Conservation (phyloP, 2,329 filamentous ascomycete genomes). For the Trichoderma cornu-damae region DNA sequence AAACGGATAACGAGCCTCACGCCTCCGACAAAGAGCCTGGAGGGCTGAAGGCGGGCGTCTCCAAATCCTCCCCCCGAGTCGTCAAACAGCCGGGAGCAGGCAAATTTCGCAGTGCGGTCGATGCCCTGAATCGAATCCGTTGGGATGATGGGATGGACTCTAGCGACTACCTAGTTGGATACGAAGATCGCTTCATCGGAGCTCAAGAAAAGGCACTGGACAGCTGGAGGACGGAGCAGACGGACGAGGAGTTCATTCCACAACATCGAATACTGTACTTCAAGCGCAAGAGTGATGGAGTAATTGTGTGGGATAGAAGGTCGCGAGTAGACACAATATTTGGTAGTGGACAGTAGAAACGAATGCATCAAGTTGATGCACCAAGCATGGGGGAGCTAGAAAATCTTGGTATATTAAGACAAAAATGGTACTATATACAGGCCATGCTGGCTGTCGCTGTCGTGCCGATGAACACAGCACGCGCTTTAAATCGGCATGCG, state of each 20-base stretch:
- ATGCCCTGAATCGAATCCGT: constrained; percentile 55
- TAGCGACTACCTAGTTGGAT: constrained; percentile 53
- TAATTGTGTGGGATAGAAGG: constrained; percentile 53
- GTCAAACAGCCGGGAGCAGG: constrained; percentile 32
- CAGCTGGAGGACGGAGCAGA: constrained; percentile 57
- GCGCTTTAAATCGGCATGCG: background rate
- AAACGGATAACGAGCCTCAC: constrained; percentile 31
- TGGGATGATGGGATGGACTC: constrained; percentile 54
- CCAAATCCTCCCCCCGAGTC: background rate
- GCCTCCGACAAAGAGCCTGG: constrained; percentile 2
- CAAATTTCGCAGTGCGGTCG: constrained; percentile 52
- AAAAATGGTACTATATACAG: background rate
- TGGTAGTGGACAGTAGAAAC: constrained; percentile 41
- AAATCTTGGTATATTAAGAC: background rate
- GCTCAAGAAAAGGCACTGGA: constrained; percentile 49
- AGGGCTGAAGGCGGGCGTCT: background rate
- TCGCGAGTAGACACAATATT: constrained; percentile 51
- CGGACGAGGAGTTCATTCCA: constrained; percentile 62
- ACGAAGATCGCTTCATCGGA: constrained; percentile 56
- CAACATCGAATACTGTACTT: constrained; percentile 61
- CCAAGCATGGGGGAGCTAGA: background rate
- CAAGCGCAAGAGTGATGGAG: constrained; percentile 46
- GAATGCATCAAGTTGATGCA: background rate
- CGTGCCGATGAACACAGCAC: background rate
- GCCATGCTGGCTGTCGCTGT: background rate